Conservation (phyloP, 805 yeast genomes). For the Yarrowia sp. region DNA sequence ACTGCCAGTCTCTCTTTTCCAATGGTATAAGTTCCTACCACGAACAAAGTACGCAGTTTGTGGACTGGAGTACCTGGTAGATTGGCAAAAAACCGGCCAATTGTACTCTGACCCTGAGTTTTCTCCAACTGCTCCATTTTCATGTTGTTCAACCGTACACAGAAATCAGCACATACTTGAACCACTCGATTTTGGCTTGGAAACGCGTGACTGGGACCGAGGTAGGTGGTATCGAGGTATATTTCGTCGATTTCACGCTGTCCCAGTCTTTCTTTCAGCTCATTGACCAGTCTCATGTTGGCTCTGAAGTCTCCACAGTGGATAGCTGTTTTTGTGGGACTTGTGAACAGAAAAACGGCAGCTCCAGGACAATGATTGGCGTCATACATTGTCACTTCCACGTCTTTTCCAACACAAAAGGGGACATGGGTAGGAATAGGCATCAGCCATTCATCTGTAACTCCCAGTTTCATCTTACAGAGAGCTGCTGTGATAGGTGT, state of each 20-base stretch:
- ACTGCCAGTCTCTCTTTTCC: slow-evolving; percentile 91
- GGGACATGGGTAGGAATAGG: slow-evolving; percentile 55
- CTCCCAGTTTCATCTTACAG: slow-evolving; percentile 60
- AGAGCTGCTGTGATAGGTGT: slow-evolving; percentile 72
- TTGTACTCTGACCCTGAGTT: slow-evolving; percentile 31
- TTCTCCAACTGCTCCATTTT: slow-evolving; percentile 43
- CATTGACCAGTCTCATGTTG: slow-evolving; percentile 57
- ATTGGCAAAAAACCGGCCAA: slow-evolving; percentile 47
- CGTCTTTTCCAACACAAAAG: slow-evolving; percentile 53
- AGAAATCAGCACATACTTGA: slow-evolving; percentile 62
- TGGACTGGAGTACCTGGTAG: slow-evolving; percentile 50
- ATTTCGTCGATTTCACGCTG: slow-evolving; percentile 59
- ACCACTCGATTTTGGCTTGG: slow-evolving; percentile 80
- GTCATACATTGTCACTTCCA: slow-evolving; percentile 67
- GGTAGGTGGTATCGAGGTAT: slow-evolving; percentile 90
- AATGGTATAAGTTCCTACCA: slow-evolving; percentile 88
- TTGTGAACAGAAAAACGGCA: slow-evolving; percentile 74
- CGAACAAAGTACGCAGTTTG: slow-evolving; percentile 55
- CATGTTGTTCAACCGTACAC: slow-evolving; percentile 52
- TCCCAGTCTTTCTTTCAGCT: slow-evolving; percentile 48
- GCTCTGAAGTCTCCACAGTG: slow-evolving; percentile 97
- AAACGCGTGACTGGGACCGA: slow-evolving; percentile 74
- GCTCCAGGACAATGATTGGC: slow-evolving; percentile 99
- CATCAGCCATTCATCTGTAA: slow-evolving; percentile 55
- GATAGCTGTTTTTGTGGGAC: slow-evolving; percentile 53